A percentile compares a stretch with the other conserved stretches of the same genome.
phyloP scores from a whole-genome alignment of 1,284 basidiomycete species.

The Pisolithus thermaeus region DNA sequence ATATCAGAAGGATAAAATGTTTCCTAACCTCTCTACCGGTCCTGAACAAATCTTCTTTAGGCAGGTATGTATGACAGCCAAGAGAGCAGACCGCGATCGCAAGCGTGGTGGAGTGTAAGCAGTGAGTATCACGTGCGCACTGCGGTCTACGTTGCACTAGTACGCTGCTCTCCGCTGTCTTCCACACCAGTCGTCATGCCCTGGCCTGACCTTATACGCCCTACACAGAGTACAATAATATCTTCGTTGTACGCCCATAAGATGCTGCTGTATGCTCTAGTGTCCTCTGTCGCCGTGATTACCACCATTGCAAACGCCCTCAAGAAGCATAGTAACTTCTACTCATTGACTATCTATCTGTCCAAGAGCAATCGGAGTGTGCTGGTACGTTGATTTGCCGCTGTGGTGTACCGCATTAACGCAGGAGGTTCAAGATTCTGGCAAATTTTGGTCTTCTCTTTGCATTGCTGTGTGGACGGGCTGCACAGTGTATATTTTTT shows the following conservation, averaged over 20 bases:
- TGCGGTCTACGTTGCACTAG: no score
- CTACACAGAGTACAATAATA: constrained; percentile 37
- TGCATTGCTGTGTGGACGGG: constrained; percentile 70
- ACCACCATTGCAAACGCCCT: constrained; percentile 76
- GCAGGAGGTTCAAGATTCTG: constrained; percentile 60
- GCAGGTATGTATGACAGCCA: no score
- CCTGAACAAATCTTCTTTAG: no score
- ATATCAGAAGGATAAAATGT: no score
- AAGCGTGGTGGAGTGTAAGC: no score
- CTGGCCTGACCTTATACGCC: constrained; percentile 32
- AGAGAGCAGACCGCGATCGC: no score
- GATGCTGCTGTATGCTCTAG: constrained; percentile 60
- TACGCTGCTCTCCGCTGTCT: no score
- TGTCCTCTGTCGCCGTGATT: constrained; percentile 68
- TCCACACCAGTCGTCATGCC: constrained; percentile 18
- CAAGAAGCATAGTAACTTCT: constrained; percentile 87
- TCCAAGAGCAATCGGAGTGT: constrained; percentile 87
- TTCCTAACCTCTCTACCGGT: no score
- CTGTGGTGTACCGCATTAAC: background rate
- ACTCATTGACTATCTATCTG: constrained; percentile 88
- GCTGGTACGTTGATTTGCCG: constrained; percentile 51
- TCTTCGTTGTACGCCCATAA: constrained; percentile 54
- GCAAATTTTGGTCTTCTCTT: constrained; percentile 87
- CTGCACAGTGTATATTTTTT: constrained; percentile 88
- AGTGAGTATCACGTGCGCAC: no score